Conservation (phyloP, 2,329 filamentous ascomycete genomes). For the Colletotrichum viniferum region DNA sequence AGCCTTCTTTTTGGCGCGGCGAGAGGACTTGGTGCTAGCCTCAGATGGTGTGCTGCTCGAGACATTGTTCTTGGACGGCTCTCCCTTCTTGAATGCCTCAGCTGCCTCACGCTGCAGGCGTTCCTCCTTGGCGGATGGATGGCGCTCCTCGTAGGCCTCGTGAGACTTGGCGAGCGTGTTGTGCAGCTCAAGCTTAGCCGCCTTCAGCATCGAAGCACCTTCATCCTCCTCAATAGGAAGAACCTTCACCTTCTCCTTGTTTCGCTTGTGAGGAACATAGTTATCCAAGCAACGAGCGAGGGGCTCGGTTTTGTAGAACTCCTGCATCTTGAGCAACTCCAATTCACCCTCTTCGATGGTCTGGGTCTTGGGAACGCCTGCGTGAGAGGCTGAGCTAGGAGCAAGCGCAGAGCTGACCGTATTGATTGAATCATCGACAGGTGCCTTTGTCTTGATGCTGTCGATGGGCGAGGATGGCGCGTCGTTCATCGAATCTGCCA, state of each 20-base stretch:
- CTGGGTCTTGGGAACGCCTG: background rate
- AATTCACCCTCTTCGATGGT: background rate
- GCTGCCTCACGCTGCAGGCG: background rate
- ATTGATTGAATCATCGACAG: background rate
- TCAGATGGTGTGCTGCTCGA: background rate
- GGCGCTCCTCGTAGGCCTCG: background rate
- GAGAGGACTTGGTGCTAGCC: background rate
- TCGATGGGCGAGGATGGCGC: background rate
- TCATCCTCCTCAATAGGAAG: background rate
- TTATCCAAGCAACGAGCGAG: conserved; percentile 10
- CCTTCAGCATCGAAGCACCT: conserved; percentile 1
- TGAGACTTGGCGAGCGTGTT: background rate
- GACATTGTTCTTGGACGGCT: background rate
- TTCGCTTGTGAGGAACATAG: background rate
- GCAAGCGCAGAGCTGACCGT: background rate
- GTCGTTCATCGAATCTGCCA: background rate
- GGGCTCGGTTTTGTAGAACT: conserved; percentile 1
- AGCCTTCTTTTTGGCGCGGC: conserved; percentile 6
- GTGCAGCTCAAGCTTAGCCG: conserved; percentile 2
- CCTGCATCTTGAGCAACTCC: conserved; percentile 14
- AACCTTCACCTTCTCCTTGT: background rate
- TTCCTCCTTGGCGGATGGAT: conserved; percentile 9
- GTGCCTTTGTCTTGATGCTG: background rate
- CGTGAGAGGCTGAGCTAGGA: background rate
- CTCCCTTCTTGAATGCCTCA: background rate